Percentiles rank a stretch among this genome's conserved stretches.
Conservation (phyloP, 2,329 filamentous ascomycete genomes). For the Cytospora piceae region DNA sequence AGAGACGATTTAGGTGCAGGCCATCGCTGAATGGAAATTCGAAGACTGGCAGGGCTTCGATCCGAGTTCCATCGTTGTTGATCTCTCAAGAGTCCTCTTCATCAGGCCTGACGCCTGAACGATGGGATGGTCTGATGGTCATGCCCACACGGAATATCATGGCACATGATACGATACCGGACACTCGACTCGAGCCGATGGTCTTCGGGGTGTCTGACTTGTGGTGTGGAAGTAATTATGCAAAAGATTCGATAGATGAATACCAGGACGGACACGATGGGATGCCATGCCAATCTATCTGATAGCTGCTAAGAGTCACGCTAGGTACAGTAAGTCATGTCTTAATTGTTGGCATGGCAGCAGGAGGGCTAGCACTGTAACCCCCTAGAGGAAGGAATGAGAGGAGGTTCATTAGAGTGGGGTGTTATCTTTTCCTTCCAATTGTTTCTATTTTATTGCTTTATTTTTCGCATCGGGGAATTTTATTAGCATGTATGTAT, state of each 20-base stretch:
- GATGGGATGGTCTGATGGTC: no score
- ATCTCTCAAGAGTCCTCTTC: no score
- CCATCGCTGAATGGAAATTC: neutral
- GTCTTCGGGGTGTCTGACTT: no score
- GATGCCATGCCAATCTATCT: no score
- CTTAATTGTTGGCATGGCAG: neutral
- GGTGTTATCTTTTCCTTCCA: neutral
- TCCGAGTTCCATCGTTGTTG: neutral
- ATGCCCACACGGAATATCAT: neutral
- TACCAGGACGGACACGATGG: neutral
- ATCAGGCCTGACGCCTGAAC: no score
- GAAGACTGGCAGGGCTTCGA: neutral
- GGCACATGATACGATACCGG: neutral
- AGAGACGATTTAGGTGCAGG: neutral
- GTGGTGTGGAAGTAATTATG: neutral
- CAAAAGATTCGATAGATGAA: neutral
- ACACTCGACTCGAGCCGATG: neutral
- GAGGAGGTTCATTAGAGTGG: neutral
- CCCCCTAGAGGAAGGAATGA: neutral
- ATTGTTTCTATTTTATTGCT: neutral
- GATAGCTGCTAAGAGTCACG: neutral
- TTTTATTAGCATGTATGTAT: neutral
- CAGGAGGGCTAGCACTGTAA: neutral
- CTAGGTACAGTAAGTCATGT: neutral
- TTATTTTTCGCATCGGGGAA: neutral